phyloP scores from a whole-genome alignment of 768 basidiomycete species.

The Boletus rufocinnamomeus region DNA sequence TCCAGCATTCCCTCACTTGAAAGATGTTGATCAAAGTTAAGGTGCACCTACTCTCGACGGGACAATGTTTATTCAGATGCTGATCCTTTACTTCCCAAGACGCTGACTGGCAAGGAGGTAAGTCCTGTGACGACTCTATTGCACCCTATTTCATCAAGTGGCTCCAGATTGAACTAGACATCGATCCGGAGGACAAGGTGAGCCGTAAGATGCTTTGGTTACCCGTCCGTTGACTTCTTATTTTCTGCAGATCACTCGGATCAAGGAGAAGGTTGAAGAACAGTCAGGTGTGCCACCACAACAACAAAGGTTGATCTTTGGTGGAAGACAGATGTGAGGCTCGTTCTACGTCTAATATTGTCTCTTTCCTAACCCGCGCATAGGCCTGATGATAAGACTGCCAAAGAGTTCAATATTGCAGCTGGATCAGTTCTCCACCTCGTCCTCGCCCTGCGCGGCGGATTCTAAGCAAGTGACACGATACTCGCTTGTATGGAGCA shows the following conservation, averaged over 20 bases:
- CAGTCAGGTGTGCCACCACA: slow-evolving; percentile 96
- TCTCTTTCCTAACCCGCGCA: background rate
- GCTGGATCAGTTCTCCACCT: slow-evolving; percentile 91
- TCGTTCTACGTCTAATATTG: background rate
- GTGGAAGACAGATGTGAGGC: slow-evolving; percentile 89
- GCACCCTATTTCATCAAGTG: slow-evolving; percentile 14
- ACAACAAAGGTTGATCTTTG: slow-evolving; percentile 92
- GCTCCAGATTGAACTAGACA: slow-evolving; percentile 88
- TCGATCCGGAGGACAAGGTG: slow-evolving; percentile 87
- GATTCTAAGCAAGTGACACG: slow-evolving; percentile 43
- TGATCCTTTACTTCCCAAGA: slow-evolving; percentile 7
- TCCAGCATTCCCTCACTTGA: slow-evolving; percentile 2
- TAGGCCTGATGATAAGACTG: slow-evolving; percentile 92
- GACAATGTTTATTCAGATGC: background rate
- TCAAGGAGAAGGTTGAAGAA: slow-evolving; percentile 98
- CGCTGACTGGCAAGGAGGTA: slow-evolving; percentile 95
- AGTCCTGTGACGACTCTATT: slow-evolving; percentile 8
- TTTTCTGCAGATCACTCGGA: slow-evolving; percentile 71
- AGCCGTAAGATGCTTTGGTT: slow-evolving; percentile 16
- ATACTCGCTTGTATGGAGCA: slow-evolving; percentile 17
- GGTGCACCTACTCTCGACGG: slow-evolving; percentile 7
- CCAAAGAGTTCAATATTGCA: slow-evolving; percentile 77
- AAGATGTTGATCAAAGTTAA: slow-evolving; percentile 32
- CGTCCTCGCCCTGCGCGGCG: slow-evolving; percentile 94
- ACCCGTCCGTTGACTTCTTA: background rate